Evolutionary conservation across 306 rosid species (phyloP), one percentile per base, ranked within the genome.

Genomic region (Rosa rugosa): DNA sequence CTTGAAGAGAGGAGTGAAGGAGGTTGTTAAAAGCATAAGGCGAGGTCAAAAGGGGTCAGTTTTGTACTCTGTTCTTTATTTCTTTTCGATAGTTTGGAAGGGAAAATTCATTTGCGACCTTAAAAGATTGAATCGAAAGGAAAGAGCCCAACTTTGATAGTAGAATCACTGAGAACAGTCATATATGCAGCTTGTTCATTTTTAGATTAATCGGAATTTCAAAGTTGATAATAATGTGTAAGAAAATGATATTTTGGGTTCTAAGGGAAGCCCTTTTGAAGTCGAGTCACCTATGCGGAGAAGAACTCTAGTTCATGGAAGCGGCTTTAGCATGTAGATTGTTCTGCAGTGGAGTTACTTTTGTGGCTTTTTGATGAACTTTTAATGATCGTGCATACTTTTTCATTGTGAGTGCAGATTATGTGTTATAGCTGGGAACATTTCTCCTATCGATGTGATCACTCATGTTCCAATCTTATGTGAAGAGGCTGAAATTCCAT

Each of bases 1-100:
- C 91, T 79, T 93, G 79, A 96, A 88, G 87, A 91, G 98, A 77
- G 99, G 99, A 50, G 99, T 96, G 3, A 96, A 96, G 80, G 99
- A 96, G 80, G 99, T 96, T 22, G 97, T 93, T 62, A 96, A 96
- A 79, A 90, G 98, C 75, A 96, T 93, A 40, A 82, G 93, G 82
- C 91, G 98, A 3, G 98, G 98, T 41, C 90, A 93, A 0, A 96
- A 93, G 80, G 99, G 99, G 99, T 95, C 22, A 63, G 87, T 79
- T 17, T 76, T 64, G 10, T 50, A 2, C 68, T 20, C 11, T 53
- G 73, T 41, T 57, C 6, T 5, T 18, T 60, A 60, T 16, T 41
- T 16, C 5, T 18, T 46, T 2, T 46, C 2, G 17, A 47, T n/a
- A 44, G 12, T 17, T 1, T 23, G 16, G 27, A 44, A 5, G 46